Conservation (phyloP, 805 yeast genomes). For the Schizosaccharomyces pombe region DNA sequence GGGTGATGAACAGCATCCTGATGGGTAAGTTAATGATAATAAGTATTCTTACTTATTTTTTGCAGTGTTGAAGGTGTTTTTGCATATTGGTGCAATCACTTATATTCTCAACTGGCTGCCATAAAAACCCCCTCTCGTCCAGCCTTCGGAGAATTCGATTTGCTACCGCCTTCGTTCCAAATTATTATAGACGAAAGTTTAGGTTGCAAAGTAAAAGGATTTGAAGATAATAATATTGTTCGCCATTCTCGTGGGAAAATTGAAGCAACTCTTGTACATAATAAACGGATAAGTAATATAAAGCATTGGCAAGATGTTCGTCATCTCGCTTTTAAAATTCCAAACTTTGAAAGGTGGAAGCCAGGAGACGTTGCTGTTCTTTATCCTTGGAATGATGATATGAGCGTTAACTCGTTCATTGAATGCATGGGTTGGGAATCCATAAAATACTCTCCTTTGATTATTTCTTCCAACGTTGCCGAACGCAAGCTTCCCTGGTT, state of each 20-base stretch:
- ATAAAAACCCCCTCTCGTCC: constrained; percentile 14
- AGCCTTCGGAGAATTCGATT: constrained; percentile 11
- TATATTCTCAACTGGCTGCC: neutral
- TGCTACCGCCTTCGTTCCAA: constrained; percentile 20
- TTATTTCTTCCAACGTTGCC: constrained; percentile 11
- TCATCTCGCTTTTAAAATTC: constrained; percentile 9
- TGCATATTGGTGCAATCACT: constrained; percentile 5
- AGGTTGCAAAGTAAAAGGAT: too few relatives aligned
- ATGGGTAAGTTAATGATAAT: constrained; percentile 16
- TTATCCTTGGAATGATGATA: constrained; percentile 47
- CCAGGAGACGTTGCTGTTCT: constrained; percentile 72
- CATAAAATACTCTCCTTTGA: constrained; percentile 37
- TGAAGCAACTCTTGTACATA: constrained; percentile 18
- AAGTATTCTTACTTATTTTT: constrained; percentile 28
- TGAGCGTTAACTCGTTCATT: constrained; percentile 40
- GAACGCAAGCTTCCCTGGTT: constrained; percentile 24
- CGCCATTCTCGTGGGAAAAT: neutral
- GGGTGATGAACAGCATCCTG: constrained; percentile 64
- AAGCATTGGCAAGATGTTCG: constrained; percentile 86
- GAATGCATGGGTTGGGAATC: constrained; percentile 51
- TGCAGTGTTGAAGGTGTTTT: constrained; percentile 16
- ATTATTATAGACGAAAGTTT: constrained; percentile 11
- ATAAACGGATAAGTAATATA: constrained; percentile 37
- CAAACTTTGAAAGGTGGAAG: constrained; percentile 17
- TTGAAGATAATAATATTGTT: too few relatives aligned